Conservation (phyloP, 164 flowering plant genomes). For the Umbilicus rupestris region DNA sequence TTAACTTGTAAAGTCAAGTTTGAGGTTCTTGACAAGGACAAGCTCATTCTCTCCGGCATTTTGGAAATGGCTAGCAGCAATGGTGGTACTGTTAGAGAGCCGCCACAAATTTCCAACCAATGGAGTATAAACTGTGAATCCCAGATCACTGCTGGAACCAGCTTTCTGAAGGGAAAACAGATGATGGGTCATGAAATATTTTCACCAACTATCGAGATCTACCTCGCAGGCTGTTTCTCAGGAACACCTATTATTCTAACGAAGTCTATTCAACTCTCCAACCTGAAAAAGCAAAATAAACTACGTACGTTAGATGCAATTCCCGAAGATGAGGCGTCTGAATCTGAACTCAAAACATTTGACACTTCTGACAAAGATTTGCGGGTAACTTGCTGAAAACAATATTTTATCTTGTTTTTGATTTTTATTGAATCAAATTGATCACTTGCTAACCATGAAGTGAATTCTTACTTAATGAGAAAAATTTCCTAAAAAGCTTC, state of each 20-base stretch:
- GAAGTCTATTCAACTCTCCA: constrained; percentile 52
- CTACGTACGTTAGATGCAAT: constrained; percentile 54
- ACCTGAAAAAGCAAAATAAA: constrained; percentile 45
- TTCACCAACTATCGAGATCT: constrained; percentile 73
- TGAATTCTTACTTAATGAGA: too few species aligned
- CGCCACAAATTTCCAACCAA: constrained; percentile 24
- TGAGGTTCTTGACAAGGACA: constrained; percentile 60
- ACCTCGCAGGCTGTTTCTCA: constrained; percentile 62
- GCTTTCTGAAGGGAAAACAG: constrained; percentile 55
- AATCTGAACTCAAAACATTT: constrained; percentile 33
- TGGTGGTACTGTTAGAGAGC: constrained; percentile 42
- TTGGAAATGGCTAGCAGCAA: constrained; percentile 47
- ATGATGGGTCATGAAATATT: constrained; percentile 27
- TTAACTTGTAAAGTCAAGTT: constrained; percentile 66
- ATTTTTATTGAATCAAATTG: too few species aligned
- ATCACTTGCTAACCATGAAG: too few species aligned
- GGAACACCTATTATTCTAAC: constrained; percentile 72
- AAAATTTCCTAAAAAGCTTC: too few species aligned
- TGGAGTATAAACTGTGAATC: constrained; percentile 73
- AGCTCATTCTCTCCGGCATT: constrained; percentile 53
- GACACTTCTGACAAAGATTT: constrained; percentile 30
- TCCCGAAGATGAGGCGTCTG: constrained; percentile 59
- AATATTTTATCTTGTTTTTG: neutral
- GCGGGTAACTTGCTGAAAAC: constrained; percentile 39
- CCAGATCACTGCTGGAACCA: constrained; percentile 27